phyloP scores from a whole-genome alignment of 768 basidiomycete genomes.

The Pulveroboletus sp. region DNA sequence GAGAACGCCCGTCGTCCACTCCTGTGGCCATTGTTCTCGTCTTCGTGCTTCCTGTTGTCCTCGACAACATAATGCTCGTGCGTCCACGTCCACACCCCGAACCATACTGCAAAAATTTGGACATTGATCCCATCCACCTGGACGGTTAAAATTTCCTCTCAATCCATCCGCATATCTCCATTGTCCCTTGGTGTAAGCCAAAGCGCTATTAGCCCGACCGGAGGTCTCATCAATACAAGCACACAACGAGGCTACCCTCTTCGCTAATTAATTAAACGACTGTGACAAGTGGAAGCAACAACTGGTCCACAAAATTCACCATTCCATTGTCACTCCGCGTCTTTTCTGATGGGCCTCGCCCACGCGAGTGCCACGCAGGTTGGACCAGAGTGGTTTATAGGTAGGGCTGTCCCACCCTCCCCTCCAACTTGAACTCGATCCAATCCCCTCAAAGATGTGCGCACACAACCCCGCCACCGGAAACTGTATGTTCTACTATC shows the following conservation, averaged over 20 bases:
- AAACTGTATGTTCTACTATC: neutral
- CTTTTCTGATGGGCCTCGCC: neutral
- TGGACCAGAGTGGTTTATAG: neutral
- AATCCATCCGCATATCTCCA: neutral
- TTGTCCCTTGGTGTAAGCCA: constrained; percentile 5
- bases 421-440: neutral
- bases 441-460: too few relatives aligned
- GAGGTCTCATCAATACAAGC: neutral
- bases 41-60: neutral
- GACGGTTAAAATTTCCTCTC: neutral
- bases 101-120: neutral
- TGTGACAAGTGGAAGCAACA: too few relatives aligned
- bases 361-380: constrained; percentile 4
- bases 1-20: neutral
- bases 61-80: neutral
- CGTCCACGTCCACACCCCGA: neutral
- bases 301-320: too few relatives aligned
- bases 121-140: neutral
- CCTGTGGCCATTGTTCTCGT: neutral
- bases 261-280: constrained; percentile 6
- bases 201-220: neutral
- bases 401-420: neutral
- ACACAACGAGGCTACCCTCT: neutral
- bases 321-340: too few relatives aligned
- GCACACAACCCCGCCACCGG: neutral